Evolutionary conservation across 2,329 filamentous ascomycete genomes (phyloP), one percentile per base, ranked within the genome.

Genomic region (Xylaria sp.): DNA sequence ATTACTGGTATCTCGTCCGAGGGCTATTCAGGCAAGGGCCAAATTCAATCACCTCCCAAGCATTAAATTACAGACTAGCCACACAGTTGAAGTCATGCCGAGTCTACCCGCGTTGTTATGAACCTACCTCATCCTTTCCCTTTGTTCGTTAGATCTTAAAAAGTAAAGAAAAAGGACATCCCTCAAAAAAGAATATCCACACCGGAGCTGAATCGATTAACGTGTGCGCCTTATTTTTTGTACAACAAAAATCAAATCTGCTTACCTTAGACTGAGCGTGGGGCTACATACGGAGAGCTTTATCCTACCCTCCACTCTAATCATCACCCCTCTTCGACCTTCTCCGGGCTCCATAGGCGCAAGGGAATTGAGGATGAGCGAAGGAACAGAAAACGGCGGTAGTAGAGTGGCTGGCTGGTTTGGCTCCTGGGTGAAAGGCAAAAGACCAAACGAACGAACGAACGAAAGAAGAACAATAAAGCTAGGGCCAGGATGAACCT

Each of bases 1-100:
- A 88, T 97, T 82, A 94, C 92, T 72, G 94, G 94, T 87, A 84
- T 96, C 83, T 88, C 91, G 75, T 91, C 92, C 79, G 89, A 92
- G 81, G 90, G 89, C 77, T 97, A 97, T 86, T 84, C 83, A 73
- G 94, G 94, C 82, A 88, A 89, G 80, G 93, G 94, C 78, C 88
- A 90, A 83, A 88, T 97, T 74, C 94, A 97, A 86, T 90, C 88
- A 72, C 84, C 87, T 77, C 85, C 87, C 76, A 84, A 85, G 80
- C 80, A 83, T 62, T 79, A 80, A 68, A 66, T 58, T 51, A 10
- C 57, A n/a, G 74, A 60, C 7, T 70, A 65, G 66, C 52, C 57
- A 56, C 5, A 60, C 44, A 51, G n/a, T 70, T 69, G 66, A 73
- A 72, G 72, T 70, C 66, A 66, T 69, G 46, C 61, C 65, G 25